Base-by-base conservation (phyloP, 306 rosid species). In the Begonia masoniana region DNA sequence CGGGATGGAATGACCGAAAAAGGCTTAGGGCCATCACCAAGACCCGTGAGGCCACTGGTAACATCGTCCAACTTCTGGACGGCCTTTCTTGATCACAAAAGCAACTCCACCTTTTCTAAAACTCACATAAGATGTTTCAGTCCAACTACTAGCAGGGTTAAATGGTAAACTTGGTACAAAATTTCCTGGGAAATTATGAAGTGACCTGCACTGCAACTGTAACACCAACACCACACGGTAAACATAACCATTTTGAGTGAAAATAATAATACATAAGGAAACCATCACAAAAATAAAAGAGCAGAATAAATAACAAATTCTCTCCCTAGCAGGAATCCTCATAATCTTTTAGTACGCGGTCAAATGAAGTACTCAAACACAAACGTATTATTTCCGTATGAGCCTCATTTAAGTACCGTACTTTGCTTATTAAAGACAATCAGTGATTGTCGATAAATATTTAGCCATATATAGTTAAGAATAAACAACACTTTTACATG, bases 191-290 rank as follows among this genome's bases (percentile, higher is more conserved):
- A 59, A 68, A 47, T 21, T 63, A 50, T 74, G 74, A 57, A 78
- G 66, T 19, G 58, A 73, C 61, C 63, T 77, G 62, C 74, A 66
- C 66, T 85, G 96, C 71, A 83, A 50, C 84, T 78, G 82, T 43
- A 49, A 60, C 51, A 60, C 14, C 72, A 73, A 49, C 10, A 17
- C 43, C 19, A 61, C 14, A 50, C 26, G 61, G 39, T 12, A 65
- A 9, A 24, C 26, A 45, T 13, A 24, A 59, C 41, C 6, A 69
- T 41, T 52, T 12, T 47, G 48, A 55, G 51, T 46, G 47, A 11
- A 13, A 50, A 50, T 16, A 50, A 13, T 15, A 23, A 39, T 36
- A 16, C 11, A 41, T 50, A 42, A 43, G 7, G 12, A 3, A 39
- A 55, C 17, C 12, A 16, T 59, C 16, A 43, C 16, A 10, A 60